Evolutionary conservation across 2,329 filamentous ascomycete species (phyloP).

Genomic region (Orbilia brochopaga): DNA sequence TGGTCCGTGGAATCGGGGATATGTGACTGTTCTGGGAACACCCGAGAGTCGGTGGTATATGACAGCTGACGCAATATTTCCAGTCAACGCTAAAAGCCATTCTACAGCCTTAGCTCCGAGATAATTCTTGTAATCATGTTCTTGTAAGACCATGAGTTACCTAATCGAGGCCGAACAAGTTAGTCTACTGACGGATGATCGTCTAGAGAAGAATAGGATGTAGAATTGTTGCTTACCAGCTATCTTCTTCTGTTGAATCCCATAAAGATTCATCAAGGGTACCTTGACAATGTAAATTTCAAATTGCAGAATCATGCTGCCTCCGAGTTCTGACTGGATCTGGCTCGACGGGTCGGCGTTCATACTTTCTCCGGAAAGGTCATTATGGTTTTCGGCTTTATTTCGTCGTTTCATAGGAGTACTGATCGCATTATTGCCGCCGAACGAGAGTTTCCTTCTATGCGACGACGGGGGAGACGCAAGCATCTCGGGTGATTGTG

Average conservation of each 20-base stretch:
- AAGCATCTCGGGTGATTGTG: conserved; percentile 54
- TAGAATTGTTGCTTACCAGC: conserved; percentile 58
- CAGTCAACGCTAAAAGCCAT: conserved; percentile 42
- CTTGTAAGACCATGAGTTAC: conserved; percentile 98
- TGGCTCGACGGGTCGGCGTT: conserved; percentile 86
- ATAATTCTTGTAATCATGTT: conserved; percentile 97
- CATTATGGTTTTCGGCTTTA: conserved; percentile 82
- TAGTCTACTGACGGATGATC: not conserved
- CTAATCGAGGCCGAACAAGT: conserved; percentile 58
- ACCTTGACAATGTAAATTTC: conserved; percentile 99
- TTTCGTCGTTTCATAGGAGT: conserved; percentile 59
- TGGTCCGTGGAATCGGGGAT: not conserved
- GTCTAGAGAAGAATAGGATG: not conserved
- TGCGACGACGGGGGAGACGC: conserved; percentile 56
- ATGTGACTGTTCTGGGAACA: not conserved
- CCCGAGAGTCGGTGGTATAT: not conserved
- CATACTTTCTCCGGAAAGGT: conserved; percentile 81
- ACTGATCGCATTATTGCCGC: conserved; percentile 40
- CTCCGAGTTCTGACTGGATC: conserved; percentile 79
- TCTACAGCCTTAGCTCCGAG: conserved; percentile 77
- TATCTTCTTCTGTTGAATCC: conserved; percentile 97
- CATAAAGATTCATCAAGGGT: conserved; percentile 86
- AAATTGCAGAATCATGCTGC: conserved; percentile 82
- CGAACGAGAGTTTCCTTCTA: conserved; percentile 55
- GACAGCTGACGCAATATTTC: conserved; percentile 1